phyloP scores from a whole-genome alignment of 306 rosid genomes.

The Prunus persica region DNA sequence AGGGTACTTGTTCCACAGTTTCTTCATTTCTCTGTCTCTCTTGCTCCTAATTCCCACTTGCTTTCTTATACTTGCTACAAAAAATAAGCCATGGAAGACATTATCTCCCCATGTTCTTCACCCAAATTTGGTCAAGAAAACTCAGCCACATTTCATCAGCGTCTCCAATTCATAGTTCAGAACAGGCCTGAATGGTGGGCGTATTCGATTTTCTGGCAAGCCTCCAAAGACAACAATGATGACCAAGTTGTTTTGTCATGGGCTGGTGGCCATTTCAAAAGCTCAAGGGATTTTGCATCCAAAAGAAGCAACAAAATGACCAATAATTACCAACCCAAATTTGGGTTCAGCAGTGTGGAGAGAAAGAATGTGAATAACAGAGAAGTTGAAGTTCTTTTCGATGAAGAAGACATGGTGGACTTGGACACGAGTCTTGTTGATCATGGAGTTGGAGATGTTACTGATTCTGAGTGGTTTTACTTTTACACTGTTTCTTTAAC shows the following conservation, averaged over 20 bases:
- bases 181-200: conserved; percentile 35
- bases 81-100: not conserved
- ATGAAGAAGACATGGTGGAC: conserved; percentile 7
- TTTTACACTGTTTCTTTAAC: conserved; percentile 31
- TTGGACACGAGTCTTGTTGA: not conserved
- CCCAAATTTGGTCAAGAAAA: conserved; percentile 11
- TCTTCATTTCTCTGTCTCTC: not conserved
- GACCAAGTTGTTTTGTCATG: conserved; percentile 11
- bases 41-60: not conserved
- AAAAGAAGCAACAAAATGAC: not conserved
- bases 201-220: conserved; percentile 38
- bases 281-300: not conserved
- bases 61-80: too few species aligned
- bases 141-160: conserved; percentile 28
- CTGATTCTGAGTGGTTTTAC: conserved; percentile 26
- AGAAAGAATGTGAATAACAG: not conserved
- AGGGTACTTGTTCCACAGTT: too few species aligned
- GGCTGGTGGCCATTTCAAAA: conserved; percentile 33
- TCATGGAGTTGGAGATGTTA: conserved; percentile 10
- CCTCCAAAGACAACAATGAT: conserved; percentile 8
- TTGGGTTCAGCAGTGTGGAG: not conserved
- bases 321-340: not conserved
- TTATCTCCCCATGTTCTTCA: conserved; percentile 14
- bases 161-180: conserved; percentile 31
- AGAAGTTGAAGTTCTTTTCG: not conserved